These are phyloP conservation scores for Kwoniella newhampshirensis DNA, from an alignment of 768 basidiomycete species.

Conservation along the genomic window DNA sequence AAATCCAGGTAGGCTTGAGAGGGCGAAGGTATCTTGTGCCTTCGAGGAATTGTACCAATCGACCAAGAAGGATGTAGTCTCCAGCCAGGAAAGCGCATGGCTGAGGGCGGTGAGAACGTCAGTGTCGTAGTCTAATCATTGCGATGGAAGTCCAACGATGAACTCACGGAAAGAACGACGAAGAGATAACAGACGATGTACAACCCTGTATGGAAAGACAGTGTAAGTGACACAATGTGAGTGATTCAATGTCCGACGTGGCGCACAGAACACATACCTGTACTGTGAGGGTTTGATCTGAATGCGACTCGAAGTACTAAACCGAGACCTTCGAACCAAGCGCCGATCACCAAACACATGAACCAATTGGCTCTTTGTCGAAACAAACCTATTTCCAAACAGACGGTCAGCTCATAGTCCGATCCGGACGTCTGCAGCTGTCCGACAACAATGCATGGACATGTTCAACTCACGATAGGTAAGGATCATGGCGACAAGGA, in stretches of 20 bases:
- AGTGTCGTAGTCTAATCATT: not conserved
- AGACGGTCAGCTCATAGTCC: not conserved
- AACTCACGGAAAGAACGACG: slow-evolving; percentile 46
- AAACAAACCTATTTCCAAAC: slow-evolving; percentile 16
- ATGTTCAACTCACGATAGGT: slow-evolving; percentile 46
- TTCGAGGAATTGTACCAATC: slow-evolving; percentile 42
- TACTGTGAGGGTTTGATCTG: slow-evolving; percentile 42
- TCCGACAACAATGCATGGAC: not conserved
- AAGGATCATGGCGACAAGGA: slow-evolving; percentile 42
- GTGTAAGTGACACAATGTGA: not conserved
- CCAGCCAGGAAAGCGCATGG: slow-evolving; percentile 53
- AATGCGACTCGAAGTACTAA: slow-evolving; percentile 43
- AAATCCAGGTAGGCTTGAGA: slow-evolving; percentile 39
- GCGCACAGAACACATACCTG: no score
- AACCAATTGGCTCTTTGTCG: slow-evolving; percentile 43
- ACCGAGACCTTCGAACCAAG: slow-evolving; percentile 49
- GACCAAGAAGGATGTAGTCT: slow-evolving; percentile 51
- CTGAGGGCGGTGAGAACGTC: slow-evolving; percentile 11
- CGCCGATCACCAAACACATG: slow-evolving; percentile 49
- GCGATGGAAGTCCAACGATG: not conserved
- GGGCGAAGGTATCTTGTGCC: slow-evolving; percentile 41
- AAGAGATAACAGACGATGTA: slow-evolving; percentile 52
- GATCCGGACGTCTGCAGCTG: no score
- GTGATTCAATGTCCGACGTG: no score
- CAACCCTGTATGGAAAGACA: slow-evolving; percentile 17